Base-by-base conservation (phyloP, 2,329 filamentous ascomycete genomes). In the Hirsutella rhossiliensis region DNA sequence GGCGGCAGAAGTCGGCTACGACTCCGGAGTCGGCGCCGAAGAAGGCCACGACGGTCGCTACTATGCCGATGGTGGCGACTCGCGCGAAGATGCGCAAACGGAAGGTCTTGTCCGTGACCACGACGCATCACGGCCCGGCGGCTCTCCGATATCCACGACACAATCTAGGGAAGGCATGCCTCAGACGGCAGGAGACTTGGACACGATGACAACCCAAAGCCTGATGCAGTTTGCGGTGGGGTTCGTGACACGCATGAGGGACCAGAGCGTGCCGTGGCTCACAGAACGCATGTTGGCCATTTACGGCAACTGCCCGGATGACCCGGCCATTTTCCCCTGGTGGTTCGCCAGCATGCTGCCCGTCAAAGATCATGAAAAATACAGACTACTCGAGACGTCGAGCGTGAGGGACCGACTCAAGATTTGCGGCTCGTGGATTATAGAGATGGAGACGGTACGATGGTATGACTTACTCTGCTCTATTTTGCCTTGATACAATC, bases 271-370 rank as follows among this genome's bases (percentile, higher is more conserved):
- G 0, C 74, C 76, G 0, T 94, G 87, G 87, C 67, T 94, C 27
- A 77, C 84, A 44, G 73, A 80, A 36, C 76, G 82, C 9, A 80
- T 89, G 30, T 66, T 89, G 28, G 66, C 77, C 29, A 79, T 84
- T 6, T 92, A 90, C 51, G 88, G 88, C 12, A 77, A 84, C 46
- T 82, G 82, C 18, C 88, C 87, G 0, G 69, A 76, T 15, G 86
- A 94, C 54, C 80, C 87, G 1, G 80, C 80, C 3, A 61, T 78
- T 1, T 92, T 95, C 52, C 85, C 88, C 0, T 95, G 88, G 73
- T 96, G 89, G 89, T 83, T 95, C 52, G 88, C 84, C 11, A 86
- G 79, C 55, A 80, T 92, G 18, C 63, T 94, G 12, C 87, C 87
- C 0, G 79, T 92, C 32, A 73, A 76, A 13, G 84, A 92, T 23